These are phyloP conservation scores for Xylaria telfairii DNA, from an alignment of 495 filamentous ascomycete species.

Conservation along the genomic window DNA sequence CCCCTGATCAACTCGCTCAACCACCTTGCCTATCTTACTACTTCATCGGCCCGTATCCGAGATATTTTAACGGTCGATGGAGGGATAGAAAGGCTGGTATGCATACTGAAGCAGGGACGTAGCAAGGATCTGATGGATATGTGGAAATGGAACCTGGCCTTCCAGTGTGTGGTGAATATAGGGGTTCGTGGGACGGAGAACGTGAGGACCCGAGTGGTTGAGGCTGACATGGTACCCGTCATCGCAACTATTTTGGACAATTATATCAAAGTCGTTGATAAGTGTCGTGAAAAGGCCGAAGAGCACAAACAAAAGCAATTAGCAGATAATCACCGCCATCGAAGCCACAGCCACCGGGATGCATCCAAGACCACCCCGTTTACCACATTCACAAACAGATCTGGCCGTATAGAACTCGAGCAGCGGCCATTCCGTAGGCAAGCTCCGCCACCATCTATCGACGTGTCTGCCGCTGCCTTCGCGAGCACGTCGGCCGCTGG, in stretches of 20 bases:
- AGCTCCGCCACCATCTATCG: conserved; percentile 52
- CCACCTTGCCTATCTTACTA: conserved; percentile 96
- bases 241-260: conserved; percentile 99
- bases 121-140: conserved; percentile 99
- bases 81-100: conserved; percentile 92
- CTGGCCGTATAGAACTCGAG: conserved; percentile 52
- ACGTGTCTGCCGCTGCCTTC: conserved; percentile 51
- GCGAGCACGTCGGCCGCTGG: conserved; percentile 53
- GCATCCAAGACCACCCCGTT: conserved; percentile 54
- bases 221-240: conserved; percentile 98
- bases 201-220: conserved; percentile 92
- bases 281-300: conserved; percentile 83
- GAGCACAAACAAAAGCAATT: conserved; percentile 60
- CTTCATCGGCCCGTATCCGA: conserved; percentile 95
- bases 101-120: conserved; percentile 94
- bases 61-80: conserved; percentile 99
- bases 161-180: conserved; percentile 98
- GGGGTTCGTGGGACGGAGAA: conserved; percentile 93
- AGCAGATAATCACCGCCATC: conserved; percentile 49
- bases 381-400: conserved; percentile 56
- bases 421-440: conserved; percentile 54
- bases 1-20: conserved; percentile 98
- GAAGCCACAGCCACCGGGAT: conserved; percentile 48
- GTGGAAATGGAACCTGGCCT: conserved; percentile 99
- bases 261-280: conserved; percentile 95